Evolutionary conservation across 768 basidiomycete genomes (phyloP), one percentile per base, ranked within the genome.

Genomic region (Tulasnella sp.): DNA sequence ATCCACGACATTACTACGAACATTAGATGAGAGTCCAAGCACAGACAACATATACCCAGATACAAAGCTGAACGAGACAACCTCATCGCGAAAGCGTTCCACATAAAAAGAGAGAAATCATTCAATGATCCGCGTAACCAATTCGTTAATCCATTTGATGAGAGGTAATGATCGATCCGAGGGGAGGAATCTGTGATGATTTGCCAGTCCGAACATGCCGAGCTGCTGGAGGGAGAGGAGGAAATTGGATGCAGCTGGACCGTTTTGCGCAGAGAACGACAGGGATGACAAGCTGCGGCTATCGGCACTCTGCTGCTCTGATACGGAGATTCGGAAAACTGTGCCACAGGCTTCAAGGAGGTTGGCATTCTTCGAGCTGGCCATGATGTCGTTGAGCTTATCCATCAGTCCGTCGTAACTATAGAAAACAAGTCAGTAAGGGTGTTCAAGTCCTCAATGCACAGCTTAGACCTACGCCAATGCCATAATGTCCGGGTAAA

Each of bases 391-490:
- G 80, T 89, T 90, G 82, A 95, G 89, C 79, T 89, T 89, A 78
- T 93, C 92, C 83, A 92, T 90, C 75, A 95, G 81, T 73, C 88
- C 88, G 57, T 94, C 93, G 80, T 92, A 94, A 23, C 94, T 95
- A 79, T 4, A 32, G 55, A 77, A 61, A 79, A 75, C 77, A 32
- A 73, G 37, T 74, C 15, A 77, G 69, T 11, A 73, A 29, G 6
- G 9, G 20, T 69, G 55, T 79, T 70, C 48, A 35, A 69, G 39
- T 29, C 57, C 51, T n/a, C 15, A 74, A 57, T 29, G 39, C 20
- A 78, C 42, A 80, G 57, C 48, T 35, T 20, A n/a, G 16, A 89
- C 94, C 79, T 85, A 95, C 94, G 89, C 88, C 82, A 93, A 87
- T 1, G 90, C 85, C 32, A 94, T 86, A 29, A 91, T 87, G 26